Base-by-base conservation (phyloP, 495 filamentous ascomycete genomes). In the Neurospora tetrasperma region DNA sequence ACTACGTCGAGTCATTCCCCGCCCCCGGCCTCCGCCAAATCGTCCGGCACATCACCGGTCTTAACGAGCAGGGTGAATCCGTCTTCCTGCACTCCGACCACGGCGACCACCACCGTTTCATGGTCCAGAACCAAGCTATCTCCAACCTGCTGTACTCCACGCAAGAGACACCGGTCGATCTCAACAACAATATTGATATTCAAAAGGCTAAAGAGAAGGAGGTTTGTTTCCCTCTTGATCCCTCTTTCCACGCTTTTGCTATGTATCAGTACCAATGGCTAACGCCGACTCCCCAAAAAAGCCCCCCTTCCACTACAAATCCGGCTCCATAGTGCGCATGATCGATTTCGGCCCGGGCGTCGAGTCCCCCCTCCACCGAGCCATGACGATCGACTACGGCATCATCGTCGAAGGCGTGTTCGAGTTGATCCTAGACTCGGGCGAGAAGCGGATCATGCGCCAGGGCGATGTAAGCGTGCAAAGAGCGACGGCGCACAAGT, bases 381-480 rank as follows among this genome's bases (percentile, higher is more conserved):
- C 91, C 4, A 80, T 86, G 69, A 86, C 82, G 23, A 79, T 92
- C 1, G 91, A 92, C 75, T 91, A 90, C 71, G 89, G 87, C 0
- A 79, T 91, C 40, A 86, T 92, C 31, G 62, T 92, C 5, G 89
- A 92, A 74, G 91, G 90, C 0, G 76, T 85, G 75, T 75, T 89
- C 27, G 85, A 84, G 82, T 81, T 88, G 75, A 77, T 81, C 5
- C 75, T 91, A 16, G 89, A 90, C 74, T 73, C 76, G 74, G 84
- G 90, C 0, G 88, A 89, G 78, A 84, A 78, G 70, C 76, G 81
- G 59, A 73, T 82, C 0, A 77, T 91, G 83, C 78, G 82, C 71
- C 76, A 79, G 23, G 89, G 89, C 0, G 88, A 91, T 78, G 76
- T 86, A 2, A 77, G 78, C 7, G 82, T 90, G 54, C 88, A 90